phyloP scores from a whole-genome alignment of 108 stramenopile genomes.

The Bacterosira constricta region DNA sequence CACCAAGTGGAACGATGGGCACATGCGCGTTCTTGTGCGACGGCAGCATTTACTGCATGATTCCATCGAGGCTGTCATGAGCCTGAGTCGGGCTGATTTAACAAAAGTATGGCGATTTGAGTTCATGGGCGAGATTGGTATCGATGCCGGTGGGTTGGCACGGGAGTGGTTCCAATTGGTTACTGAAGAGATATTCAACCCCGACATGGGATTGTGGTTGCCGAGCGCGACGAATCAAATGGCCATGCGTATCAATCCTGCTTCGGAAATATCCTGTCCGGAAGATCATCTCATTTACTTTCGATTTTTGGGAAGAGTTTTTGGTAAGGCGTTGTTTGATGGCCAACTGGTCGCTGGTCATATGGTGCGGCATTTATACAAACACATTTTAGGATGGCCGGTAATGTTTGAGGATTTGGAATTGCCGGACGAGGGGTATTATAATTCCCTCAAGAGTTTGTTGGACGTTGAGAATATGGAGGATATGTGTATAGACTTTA shows the following conservation, averaged over 20 bases:
- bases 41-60: conserved; percentile 78
- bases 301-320: conserved; percentile 93
- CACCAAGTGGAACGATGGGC: conserved; percentile 86
- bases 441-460: conserved; percentile 74
- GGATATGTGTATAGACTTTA: conserved; percentile 94
- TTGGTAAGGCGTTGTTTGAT: conserved; percentile 98
- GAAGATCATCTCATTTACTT: conserved; percentile 97
- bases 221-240: conserved; percentile 90
- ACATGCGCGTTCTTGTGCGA: conserved; percentile 80
- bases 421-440: conserved; percentile 86
- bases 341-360: conserved; percentile 96
- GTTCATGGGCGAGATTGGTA: conserved; percentile 92
- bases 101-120: conserved; percentile 92
- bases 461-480: conserved; percentile 76
- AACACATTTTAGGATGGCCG: conserved; percentile 98
- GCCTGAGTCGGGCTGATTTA: conserved; percentile 86
- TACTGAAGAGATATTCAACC: conserved; percentile 93
- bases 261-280: conserved; percentile 74
- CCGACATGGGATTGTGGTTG: conserved; percentile 94
- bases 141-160: conserved; percentile 98
- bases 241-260: conserved; percentile 91
- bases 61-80: conserved; percentile 86
- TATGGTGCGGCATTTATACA: conserved; percentile 97
- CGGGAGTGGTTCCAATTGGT: conserved; percentile 96
- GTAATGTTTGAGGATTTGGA: conserved; percentile 93